Evolutionary conservation across 441 rosid genomes (phyloP).

Genomic region (Isatis lusitanica): DNA sequence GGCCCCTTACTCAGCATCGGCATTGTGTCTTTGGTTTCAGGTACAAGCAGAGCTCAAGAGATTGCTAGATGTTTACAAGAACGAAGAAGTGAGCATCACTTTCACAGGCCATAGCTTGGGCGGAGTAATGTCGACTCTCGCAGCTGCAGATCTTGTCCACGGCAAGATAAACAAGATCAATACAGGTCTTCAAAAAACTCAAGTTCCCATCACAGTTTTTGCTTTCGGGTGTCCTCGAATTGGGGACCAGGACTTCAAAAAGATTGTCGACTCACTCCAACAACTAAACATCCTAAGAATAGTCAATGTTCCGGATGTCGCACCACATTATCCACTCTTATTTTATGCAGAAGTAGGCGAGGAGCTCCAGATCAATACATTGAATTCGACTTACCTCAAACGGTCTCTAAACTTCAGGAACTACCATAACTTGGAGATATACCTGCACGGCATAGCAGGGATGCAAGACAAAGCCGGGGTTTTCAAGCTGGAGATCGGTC

Average conservation of each 20-base stretch:
- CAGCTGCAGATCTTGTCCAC: constrained; percentile 41
- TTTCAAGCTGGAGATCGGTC: constrained; percentile 44
- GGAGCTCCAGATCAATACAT: constrained; percentile 46
- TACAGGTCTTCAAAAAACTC: constrained; percentile 2
- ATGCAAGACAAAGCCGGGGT: constrained; percentile 41
- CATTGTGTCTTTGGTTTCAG: constrained; percentile 23
- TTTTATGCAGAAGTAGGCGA: constrained; percentile 46
- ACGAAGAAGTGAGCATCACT: constrained; percentile 49
- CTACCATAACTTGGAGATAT: constrained; percentile 55
- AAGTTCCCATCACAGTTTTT: constrained; percentile 44
- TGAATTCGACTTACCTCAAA: constrained; percentile 50
- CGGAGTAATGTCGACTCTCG: constrained; percentile 38
- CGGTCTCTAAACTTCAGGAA: constrained; percentile 28
- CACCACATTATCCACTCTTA: constrained; percentile 41
- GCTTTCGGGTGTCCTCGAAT: constrained; percentile 49
- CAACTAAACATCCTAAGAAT: constrained; percentile 44
- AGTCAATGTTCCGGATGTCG: constrained; percentile 45
- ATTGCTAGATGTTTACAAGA: constrained; percentile 42
- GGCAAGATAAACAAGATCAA: constrained; percentile 20
- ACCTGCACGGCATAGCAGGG: constrained; percentile 64
- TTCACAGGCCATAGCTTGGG: constrained; percentile 53
- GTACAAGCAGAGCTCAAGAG: constrained; percentile 43
- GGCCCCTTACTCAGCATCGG: neutral
- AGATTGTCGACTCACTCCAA: constrained; percentile 15
- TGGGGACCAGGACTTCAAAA: constrained; percentile 39